phyloP scores from a whole-genome alignment of 768 basidiomycete species.

The Tricholoma terreum region DNA sequence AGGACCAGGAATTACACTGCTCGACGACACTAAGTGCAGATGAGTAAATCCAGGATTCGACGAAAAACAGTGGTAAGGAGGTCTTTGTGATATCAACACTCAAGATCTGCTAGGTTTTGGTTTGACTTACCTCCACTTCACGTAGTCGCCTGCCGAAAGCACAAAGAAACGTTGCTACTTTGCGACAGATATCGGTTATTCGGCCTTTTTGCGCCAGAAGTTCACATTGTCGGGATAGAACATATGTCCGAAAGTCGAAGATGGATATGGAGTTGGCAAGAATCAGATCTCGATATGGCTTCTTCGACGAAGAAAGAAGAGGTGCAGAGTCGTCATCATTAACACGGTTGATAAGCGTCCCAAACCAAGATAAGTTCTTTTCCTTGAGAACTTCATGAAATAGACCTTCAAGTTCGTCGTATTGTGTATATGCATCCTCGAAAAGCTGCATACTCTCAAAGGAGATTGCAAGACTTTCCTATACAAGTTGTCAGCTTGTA shows the following conservation, averaged over 20 bases:
- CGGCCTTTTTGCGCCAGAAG: constrained; percentile 69
- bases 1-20: constrained; percentile 72
- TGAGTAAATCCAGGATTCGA: constrained; percentile 93
- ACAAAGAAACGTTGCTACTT: constrained; percentile 71
- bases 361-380: constrained; percentile 90
- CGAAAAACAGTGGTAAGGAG: constrained; percentile 63
- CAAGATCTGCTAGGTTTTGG: background rate
- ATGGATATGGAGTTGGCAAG: constrained; percentile 87
- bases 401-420: constrained; percentile 86
- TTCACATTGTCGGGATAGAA: constrained; percentile 82
- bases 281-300: constrained; percentile 87
- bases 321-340: constrained; percentile 77
- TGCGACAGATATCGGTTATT: constrained; percentile 66
- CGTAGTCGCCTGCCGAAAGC: constrained; percentile 73
- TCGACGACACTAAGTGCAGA: constrained; percentile 83
- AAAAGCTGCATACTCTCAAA: constrained; percentile 87
- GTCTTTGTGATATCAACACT: constrained; percentile 3
- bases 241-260: constrained; percentile 90
- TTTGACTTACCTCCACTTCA: constrained; percentile 70
- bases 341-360: constrained; percentile 69
- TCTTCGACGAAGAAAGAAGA: constrained; percentile 73
- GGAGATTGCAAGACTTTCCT: constrained; percentile 94
- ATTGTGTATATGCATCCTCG: constrained; percentile 87
- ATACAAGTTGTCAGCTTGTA: constrained; percentile 18
- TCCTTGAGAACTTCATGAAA: constrained; percentile 76